These are phyloP conservation scores for Hypoxylon fuscum DNA, from an alignment of 495 filamentous ascomycete species.

Conservation along the genomic window DNA sequence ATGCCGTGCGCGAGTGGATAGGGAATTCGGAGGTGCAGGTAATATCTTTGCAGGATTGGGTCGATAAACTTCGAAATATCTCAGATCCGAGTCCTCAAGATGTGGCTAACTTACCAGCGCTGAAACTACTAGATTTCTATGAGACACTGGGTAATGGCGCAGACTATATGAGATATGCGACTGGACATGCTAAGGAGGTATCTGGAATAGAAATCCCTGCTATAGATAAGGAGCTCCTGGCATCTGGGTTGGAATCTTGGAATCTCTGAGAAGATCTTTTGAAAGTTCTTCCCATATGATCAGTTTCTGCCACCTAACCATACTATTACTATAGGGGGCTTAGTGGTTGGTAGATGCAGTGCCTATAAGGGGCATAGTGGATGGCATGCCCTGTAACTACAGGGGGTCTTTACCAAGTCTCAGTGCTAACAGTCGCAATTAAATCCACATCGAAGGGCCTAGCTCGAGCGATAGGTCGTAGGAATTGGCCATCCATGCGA, in stretches of 20 bases:
- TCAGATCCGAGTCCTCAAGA: background rate
- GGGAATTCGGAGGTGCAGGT: background rate
- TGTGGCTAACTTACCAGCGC: conserved; percentile 14
- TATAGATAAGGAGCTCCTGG: conserved; percentile 1
- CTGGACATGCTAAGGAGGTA: background rate
- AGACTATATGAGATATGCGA: background rate
- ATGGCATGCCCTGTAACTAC: too few relatives aligned
- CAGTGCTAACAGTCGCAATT: too few relatives aligned
- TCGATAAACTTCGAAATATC: conserved; percentile 7
- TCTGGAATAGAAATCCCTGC: background rate
- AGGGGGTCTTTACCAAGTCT: too few relatives aligned
- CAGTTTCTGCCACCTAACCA: too few relatives aligned
- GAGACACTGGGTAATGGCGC: background rate
- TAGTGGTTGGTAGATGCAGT: too few relatives aligned
- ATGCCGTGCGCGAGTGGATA: background rate
- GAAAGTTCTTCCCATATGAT: too few relatives aligned
- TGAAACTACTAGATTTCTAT: conserved; percentile 18
- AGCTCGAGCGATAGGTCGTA: too few relatives aligned
- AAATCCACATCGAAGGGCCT: too few relatives aligned
- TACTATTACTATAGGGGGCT: too few relatives aligned
- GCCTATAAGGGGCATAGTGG: too few relatives aligned
- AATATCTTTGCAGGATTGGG: conserved; percentile 12
- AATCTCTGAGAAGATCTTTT: conserved; percentile 1
- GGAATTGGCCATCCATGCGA: too few relatives aligned
- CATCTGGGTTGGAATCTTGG: background rate